A percentile compares a stretch with the other conserved stretches of the same genome.
Conservation (phyloP, 306 rosid species). For the Rosa lucieae region DNA sequence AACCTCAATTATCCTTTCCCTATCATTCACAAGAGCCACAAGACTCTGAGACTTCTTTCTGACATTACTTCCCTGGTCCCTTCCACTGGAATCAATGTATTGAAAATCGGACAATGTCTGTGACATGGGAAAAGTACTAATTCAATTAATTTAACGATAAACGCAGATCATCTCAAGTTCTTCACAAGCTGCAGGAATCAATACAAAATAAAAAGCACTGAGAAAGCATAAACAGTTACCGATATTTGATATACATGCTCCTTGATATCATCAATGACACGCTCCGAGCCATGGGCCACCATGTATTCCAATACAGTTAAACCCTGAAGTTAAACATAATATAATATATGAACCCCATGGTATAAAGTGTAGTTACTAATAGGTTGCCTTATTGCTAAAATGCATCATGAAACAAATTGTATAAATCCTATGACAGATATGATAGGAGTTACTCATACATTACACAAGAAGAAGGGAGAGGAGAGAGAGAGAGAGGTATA, state of each 20-base stretch:
- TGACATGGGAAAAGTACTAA: slow-evolving; percentile 24
- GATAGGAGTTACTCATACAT: background rate
- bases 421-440: background rate
- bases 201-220: background rate
- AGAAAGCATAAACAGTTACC: slow-evolving; percentile 38
- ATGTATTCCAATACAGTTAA: slow-evolving; percentile 90
- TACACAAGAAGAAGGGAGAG: background rate
- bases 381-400: background rate
- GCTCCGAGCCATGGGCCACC: slow-evolving; percentile 95
- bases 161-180: slow-evolving; percentile 11
- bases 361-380: background rate
- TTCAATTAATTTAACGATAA: slow-evolving; percentile 24
- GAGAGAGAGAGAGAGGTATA: background rate
- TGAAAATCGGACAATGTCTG: slow-evolving; percentile 81
- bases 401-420: background rate
- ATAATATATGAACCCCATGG: slow-evolving; percentile 11
- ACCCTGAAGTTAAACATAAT: slow-evolving; percentile 51
- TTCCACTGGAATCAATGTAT: slow-evolving; percentile 87
- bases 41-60: slow-evolving; percentile 87
- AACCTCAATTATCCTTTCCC: slow-evolving; percentile 77
- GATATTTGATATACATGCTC: slow-evolving; percentile 98
- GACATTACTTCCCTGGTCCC: slow-evolving; percentile 91
- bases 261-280: slow-evolving; percentile 89
- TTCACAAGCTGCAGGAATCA: background rate
- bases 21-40: slow-evolving; percentile 80